Base-by-base conservation (phyloP, 495 filamentous ascomycete species). In the Beverwykella pulmonaria region DNA sequence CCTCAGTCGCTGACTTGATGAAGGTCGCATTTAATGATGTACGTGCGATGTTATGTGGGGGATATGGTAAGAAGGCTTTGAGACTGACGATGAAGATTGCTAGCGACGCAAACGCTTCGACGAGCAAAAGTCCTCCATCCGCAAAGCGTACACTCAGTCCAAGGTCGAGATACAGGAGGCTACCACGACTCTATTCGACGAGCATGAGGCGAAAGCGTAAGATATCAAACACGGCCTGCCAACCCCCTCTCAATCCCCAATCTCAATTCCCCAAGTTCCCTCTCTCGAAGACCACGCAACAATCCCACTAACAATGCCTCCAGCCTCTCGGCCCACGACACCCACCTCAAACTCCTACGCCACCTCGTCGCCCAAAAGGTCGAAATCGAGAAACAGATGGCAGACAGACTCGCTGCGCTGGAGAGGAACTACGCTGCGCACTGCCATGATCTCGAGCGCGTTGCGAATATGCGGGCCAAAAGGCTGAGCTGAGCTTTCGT, bases 131-230 rank as follows among this genome's bases (percentile, higher is more conserved):
- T 14, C 34, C 19, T 4, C 1, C 19, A 54, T 66, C 29, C 48
- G 46, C 20, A 61, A 54, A 19, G 20, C 34, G 3, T 61, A 65
- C 50, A 26, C 23, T 7, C 48, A 61, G 6, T 30, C 34, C n/a
- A 17, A 44, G 4, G 12, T 12, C 7, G 30, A 44, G 2, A 53
- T 50, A 1, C 34, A 62, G 47, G 15, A 17, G 1, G 44, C 26
- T 14, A 56, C 67, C 41, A 41, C 44, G 23, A 59, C 32, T 6
- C 41, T 71, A 2, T 63, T 67, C 47, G 58, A 58, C 26, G 47
- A 63, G 8, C 59, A 67, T 17, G 58, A 71, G 19, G 20, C 56
- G 4, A 22, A 55, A 52, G 9, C 50, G 67, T 70, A 56, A 56
- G 57, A 49, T 53, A 29, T 54, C 25, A 34, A n/a, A 8, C 10